Evolutionary conservation across 1,139 yeast species (phyloP).

Genomic region (Magnusiomyces suaveolens): DNA sequence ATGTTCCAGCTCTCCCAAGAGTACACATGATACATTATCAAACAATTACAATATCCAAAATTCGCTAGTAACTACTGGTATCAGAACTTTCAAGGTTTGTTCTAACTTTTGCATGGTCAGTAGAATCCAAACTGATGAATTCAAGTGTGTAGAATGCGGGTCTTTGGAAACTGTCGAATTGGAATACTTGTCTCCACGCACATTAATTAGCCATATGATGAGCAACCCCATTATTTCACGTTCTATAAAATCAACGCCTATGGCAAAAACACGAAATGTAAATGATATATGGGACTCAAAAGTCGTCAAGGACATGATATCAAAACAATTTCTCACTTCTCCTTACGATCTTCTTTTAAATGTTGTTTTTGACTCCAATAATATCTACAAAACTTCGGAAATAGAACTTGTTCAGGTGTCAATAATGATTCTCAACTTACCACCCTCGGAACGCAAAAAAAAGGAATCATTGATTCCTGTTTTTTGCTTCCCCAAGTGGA

Average conservation of each 20-base stretch:
- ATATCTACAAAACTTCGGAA: background rate
- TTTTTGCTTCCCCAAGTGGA: conserved; percentile 1
- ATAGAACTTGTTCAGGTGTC: background rate
- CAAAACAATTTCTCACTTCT: background rate
- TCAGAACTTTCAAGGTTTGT: background rate
- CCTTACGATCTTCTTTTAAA: background rate
- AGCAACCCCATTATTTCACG: background rate
- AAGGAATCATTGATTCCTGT: conserved; percentile 1
- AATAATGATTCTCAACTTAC: background rate
- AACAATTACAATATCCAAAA: background rate
- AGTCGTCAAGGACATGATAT: background rate
- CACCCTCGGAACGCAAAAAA: background rate
- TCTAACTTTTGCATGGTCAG: background rate
- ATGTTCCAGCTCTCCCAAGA: too few relatives aligned
- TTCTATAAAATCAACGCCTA: background rate
- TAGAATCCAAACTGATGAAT: background rate
- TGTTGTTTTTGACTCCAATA: background rate
- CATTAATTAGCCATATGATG: conserved; percentile 3
- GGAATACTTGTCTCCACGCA: background rate
- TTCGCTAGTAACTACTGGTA: background rate
- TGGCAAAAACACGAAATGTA: background rate
- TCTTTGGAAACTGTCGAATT: background rate
- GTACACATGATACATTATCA: too few relatives aligned
- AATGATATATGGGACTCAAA: background rate
- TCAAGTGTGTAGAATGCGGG: background rate